phyloP scores from a whole-genome alignment of 805 yeast genomes.

The Spathaspora girioi region DNA sequence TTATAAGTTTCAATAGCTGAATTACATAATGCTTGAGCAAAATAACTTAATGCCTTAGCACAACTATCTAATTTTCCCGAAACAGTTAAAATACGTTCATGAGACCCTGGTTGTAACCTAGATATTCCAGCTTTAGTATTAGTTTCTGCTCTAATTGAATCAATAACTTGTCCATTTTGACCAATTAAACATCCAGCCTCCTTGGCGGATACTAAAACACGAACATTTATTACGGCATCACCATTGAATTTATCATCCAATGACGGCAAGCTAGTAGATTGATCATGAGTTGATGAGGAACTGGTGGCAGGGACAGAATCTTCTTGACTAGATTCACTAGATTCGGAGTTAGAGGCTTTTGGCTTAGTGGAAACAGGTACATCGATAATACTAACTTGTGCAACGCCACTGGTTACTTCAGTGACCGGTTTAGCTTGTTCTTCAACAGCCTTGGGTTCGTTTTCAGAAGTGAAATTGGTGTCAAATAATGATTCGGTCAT shows the following conservation, averaged over 20 bases:
- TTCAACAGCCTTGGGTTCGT: constrained; percentile 3
- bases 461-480: constrained; percentile 22
- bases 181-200: constrained; percentile 93
- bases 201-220: constrained; percentile 73
- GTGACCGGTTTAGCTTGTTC: not conserved
- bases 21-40: constrained; percentile 61
- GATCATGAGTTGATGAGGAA: constrained; percentile 2
- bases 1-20: constrained; percentile 38
- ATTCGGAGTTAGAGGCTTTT: not conserved
- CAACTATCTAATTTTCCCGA: constrained; percentile 69
- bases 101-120: constrained; percentile 72
- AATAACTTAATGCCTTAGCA: constrained; percentile 64
- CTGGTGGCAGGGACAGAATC: not conserved
- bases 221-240: constrained; percentile 32
- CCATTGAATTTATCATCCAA: constrained; percentile 22
- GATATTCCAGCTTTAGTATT: constrained; percentile 85
- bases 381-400: not conserved
- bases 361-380: not conserved
- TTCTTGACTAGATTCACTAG: not conserved
- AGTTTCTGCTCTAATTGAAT: constrained; percentile 69
- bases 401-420: not conserved
- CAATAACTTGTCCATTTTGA: constrained; percentile 74
- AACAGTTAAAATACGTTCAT: constrained; percentile 78
- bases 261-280: constrained; percentile 23
- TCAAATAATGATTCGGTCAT: constrained; percentile 35